Base-by-base conservation (phyloP, 2,329 filamentous ascomycete genomes). In the Fusarium nygamai region DNA sequence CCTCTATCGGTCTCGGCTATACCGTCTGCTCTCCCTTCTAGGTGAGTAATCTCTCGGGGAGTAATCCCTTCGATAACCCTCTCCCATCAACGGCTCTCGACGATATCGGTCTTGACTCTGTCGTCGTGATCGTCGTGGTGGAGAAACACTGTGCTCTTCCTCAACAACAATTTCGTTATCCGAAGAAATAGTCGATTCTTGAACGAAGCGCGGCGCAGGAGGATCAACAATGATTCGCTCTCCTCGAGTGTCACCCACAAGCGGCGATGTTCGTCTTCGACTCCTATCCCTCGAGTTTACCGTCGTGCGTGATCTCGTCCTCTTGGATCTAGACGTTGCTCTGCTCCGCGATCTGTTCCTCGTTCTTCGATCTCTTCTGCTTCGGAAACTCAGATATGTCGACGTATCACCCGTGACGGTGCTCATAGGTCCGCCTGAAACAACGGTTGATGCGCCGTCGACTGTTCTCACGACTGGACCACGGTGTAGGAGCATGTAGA, bases 401-500 rank as follows among this genome's bases (percentile, higher is more conserved):
- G 74, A 77, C 16, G 74, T 57, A 16, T 73, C 73, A 14, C 71
- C 69, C 5, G 76, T 77, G 10, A 75, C 69, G 3, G 68, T 77
- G 14, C 76, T 77, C 66, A 77, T 75, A 5, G 72, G 72, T 6
- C 61, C 70, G 8, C 69, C 54, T 10, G 65, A 65, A 3, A 57
- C 67, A 14, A 70, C 67, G 13, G 70, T 73, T 17, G 72, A 75
- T 54, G 64, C 60, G 19, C 67, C 67, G 9, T 76, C 75, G 31
- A 76, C 74, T 41, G 74, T 69, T 38, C 78, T 69, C 61, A 79
- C 78, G 43, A 81, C 76, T 4, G 83, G 85, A 3, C 83, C 83
- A 36, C 85, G 82, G 67, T 86, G 85, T 36, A 88, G 80, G n/a
- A 83, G 83, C 6, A 85, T 83, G 78, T 88, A 89, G 64, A 90